Evolutionary conservation across 2,329 filamentous ascomycete genomes (phyloP).

Genomic region (Stachybotrys elegans): DNA sequence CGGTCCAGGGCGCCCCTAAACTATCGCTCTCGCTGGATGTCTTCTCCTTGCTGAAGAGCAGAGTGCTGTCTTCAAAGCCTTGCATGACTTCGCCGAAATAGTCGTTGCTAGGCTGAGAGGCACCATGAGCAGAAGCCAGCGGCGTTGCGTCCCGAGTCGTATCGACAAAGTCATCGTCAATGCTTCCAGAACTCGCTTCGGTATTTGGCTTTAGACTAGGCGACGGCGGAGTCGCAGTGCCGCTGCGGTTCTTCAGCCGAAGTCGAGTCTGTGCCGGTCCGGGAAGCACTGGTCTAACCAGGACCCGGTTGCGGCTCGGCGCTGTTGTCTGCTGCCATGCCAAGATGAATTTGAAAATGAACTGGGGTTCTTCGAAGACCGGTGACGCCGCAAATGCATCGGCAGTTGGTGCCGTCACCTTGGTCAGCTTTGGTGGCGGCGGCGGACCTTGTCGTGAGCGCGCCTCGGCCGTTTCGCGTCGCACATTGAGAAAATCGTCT

Average conservation of each 20-base stretch:
- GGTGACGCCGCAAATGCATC: constrained; percentile 53
- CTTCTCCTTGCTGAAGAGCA: neutral
- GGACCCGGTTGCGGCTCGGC: constrained; percentile 54
- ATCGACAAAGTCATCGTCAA: constrained; percentile 40
- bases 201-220: constrained; percentile 37
- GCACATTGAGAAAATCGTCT: constrained; percentile 44
- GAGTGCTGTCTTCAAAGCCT: constrained; percentile 9
- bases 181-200: constrained; percentile 41
- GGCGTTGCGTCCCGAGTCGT: constrained; percentile 46
- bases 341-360: constrained; percentile 70
- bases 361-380: constrained; percentile 50
- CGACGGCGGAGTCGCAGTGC: constrained; percentile 31
- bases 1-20: no score
- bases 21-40: neutral
- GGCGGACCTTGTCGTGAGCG: constrained; percentile 26
- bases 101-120: neutral
- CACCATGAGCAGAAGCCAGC: constrained; percentile 24
- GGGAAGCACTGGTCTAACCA: constrained; percentile 65
- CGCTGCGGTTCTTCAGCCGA: constrained; percentile 31
- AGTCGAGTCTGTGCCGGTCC: constrained; percentile 64
- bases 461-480: constrained; percentile 44
- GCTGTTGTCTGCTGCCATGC: constrained; percentile 56
- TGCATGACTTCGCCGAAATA: no score
- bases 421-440: constrained; percentile 31
- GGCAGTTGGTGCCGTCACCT: constrained; percentile 36